Percentiles rank a stretch among this genome's conserved stretches.
These are phyloP conservation scores for Pisolithus microcarpus DNA, from an alignment of 768 basidiomycete genomes.

Conservation along the genomic window DNA sequence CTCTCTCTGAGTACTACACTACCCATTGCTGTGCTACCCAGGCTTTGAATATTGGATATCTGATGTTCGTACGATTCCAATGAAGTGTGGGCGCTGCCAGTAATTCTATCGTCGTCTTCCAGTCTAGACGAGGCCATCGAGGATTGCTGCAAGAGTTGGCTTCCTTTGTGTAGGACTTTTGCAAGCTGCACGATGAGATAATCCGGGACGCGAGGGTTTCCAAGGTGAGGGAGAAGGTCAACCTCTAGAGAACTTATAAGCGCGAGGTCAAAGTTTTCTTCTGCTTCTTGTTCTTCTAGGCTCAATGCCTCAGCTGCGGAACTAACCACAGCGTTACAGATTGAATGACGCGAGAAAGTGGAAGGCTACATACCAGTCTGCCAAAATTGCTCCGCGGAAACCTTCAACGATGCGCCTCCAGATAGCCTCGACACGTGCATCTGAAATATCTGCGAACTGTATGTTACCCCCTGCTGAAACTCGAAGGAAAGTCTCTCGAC, in stretches of 20 bases:
- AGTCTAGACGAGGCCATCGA: conserved; percentile 1
- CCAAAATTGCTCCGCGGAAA: conserved; percentile 73
- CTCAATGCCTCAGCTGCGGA: conserved; percentile 50
- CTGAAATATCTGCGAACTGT: conserved; percentile 40
- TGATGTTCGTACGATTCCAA: conserved; percentile 22
- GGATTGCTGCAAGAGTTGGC: conserved; percentile 46
- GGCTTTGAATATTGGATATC: conserved; percentile 31
- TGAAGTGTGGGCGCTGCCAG: conserved; percentile 5
- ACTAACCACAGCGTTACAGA: conserved; percentile 26
- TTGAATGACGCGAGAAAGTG: neutral
- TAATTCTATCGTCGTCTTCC: conserved; percentile 8
- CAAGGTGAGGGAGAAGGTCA: conserved; percentile 72
- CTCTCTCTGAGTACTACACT: conserved; percentile 64
- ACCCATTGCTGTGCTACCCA: conserved; percentile 57
- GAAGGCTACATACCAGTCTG: conserved; percentile 62
- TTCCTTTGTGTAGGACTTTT: conserved; percentile 66
- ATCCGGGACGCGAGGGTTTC: conserved; percentile 63
- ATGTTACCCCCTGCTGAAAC: neutral
- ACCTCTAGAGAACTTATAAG: conserved; percentile 75
- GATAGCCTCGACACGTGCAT: conserved; percentile 67
- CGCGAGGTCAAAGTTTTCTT: conserved; percentile 81
- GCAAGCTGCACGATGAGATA: conserved; percentile 60
- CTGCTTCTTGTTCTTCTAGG: conserved; percentile 60
- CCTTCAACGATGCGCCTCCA: conserved; percentile 83
- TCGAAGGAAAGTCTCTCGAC: neutral